These are phyloP conservation scores for Eutrema salsugineum DNA, from an alignment of 441 rosid species.

Conservation along the genomic window DNA sequence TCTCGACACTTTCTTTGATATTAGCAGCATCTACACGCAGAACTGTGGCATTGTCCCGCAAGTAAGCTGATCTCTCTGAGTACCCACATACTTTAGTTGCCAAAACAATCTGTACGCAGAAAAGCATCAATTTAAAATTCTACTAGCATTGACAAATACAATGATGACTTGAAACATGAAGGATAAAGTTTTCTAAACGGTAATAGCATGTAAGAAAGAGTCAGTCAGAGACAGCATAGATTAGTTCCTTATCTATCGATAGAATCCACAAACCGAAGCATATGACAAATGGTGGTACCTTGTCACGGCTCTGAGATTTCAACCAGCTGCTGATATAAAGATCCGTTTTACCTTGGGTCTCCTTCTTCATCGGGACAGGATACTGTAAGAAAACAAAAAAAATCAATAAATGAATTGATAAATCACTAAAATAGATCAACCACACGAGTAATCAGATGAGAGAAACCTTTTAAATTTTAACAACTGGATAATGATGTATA, in stretches of 20 bases:
- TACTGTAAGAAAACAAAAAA: conserved; percentile 39
- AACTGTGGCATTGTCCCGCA: conserved; percentile 60
- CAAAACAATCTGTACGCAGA: conserved; percentile 60
- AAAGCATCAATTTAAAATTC: not conserved
- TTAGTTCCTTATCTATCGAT: not conserved
- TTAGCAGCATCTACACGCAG: conserved; percentile 82
- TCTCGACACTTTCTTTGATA: conserved; percentile 93
- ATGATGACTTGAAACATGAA: not conserved
- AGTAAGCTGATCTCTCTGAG: conserved; percentile 50
- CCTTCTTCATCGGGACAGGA: conserved; percentile 75
- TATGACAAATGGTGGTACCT: conserved; percentile 41
- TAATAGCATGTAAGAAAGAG: not conserved
- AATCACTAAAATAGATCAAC: not conserved
- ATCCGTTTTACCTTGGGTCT: conserved; percentile 85
- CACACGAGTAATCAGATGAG: not conserved
- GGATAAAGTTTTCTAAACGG: not conserved
- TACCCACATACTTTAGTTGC: conserved; percentile 92
- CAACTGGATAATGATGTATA: not conserved
- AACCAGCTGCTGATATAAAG: conserved; percentile 76
- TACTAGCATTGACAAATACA: not conserved
- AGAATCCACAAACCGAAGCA: conserved; percentile 1
- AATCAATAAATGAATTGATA: not conserved
- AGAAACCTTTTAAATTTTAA: not conserved
- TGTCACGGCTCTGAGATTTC: conserved; percentile 74
- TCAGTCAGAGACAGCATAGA: not conserved